A percentile compares a stretch with the other conserved stretches of the same genome.
Conservation (phyloP, 352 stramenopile genomes). For the Globisporangium iwayamae region DNA sequence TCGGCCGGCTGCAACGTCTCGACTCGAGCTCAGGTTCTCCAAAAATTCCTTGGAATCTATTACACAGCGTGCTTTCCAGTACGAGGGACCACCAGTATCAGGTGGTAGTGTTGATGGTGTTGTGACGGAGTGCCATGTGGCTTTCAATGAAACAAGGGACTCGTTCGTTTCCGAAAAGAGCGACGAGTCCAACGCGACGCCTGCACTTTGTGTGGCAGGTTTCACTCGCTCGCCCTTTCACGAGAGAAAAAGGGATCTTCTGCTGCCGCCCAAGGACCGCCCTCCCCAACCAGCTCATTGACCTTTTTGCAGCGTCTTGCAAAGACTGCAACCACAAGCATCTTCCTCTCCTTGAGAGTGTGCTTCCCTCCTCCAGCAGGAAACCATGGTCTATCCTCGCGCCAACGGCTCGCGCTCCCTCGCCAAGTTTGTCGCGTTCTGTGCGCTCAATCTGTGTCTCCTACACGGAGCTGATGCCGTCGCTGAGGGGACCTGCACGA, state of each 20-base stretch:
- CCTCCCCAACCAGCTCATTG: background rate
- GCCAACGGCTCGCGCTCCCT: constrained; percentile 4
- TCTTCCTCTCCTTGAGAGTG: background rate
- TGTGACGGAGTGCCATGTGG: no score
- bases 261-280: background rate
- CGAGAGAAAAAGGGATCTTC: background rate
- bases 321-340: background rate
- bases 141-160: background rate
- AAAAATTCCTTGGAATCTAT: no score
- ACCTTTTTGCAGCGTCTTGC: constrained; percentile 4
- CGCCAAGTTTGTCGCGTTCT: constrained; percentile 6
- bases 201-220: background rate
- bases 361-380: background rate
- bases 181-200: background rate
- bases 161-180: background rate
- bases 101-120: no score
- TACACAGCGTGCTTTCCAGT: no score
- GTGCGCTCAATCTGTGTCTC: constrained; percentile 8
- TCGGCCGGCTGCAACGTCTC: no score
- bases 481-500: background rate
- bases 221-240: background rate
- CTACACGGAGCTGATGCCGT: background rate
- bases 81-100: no score
- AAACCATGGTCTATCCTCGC: constrained; percentile 11
- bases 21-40: no score